Percentiles rank a stretch among this genome's conserved stretches.
phyloP scores from a whole-genome alignment of 1,284 basidiomycete species.

The Fistulinella cinereoalba region DNA sequence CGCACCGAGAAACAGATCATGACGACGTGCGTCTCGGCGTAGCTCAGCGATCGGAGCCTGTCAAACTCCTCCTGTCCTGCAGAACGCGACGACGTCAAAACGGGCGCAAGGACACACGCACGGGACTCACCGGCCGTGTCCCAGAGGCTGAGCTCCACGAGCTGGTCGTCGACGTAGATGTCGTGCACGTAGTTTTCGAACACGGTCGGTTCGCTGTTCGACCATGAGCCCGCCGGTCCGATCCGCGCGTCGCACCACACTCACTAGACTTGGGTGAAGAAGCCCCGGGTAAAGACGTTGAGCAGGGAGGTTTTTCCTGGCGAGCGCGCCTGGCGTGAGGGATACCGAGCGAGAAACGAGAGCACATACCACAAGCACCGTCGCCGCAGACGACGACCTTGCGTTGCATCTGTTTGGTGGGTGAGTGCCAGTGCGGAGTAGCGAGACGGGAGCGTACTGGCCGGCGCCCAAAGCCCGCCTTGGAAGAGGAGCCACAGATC shows the following conservation, averaged over 20 bases:
- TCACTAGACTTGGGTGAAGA: slow-evolving; percentile 86
- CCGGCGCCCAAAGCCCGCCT: slow-evolving; percentile 50
- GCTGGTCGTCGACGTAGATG: slow-evolving; percentile 75
- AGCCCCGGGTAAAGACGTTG: slow-evolving; percentile 83
- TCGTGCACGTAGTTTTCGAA: slow-evolving; percentile 94
- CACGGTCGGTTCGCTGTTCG: slow-evolving; percentile 80
- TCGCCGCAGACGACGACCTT: slow-evolving; percentile 88
- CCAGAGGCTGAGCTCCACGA: slow-evolving; percentile 91
- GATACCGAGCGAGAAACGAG: too few species aligned
- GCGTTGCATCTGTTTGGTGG: slow-evolving; percentile 63
- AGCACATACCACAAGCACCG: slow-evolving; percentile 79
- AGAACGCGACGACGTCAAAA: slow-evolving; percentile 25
- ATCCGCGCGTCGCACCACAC: slow-evolving; percentile 34
- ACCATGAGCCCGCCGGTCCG: slow-evolving; percentile 2
- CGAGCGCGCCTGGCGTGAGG: too few species aligned
- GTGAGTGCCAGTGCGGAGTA: slow-evolving; percentile 15
- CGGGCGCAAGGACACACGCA: slow-evolving; percentile 25
- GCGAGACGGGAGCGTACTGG: slow-evolving; percentile 38
- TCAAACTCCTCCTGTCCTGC: slow-evolving; percentile 96
- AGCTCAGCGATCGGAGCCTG: slow-evolving; percentile 83
- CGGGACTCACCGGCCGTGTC: slow-evolving; percentile 83
- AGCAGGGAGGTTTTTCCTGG: slow-evolving; percentile 79
- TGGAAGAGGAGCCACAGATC: slow-evolving; percentile 51
- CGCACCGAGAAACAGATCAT: slow-evolving; percentile 92
- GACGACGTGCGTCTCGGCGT: slow-evolving; percentile 93